Evolutionary conservation across 2,329 filamentous ascomycete genomes (phyloP).

Genomic region (Scedosporium dehoogii): DNA sequence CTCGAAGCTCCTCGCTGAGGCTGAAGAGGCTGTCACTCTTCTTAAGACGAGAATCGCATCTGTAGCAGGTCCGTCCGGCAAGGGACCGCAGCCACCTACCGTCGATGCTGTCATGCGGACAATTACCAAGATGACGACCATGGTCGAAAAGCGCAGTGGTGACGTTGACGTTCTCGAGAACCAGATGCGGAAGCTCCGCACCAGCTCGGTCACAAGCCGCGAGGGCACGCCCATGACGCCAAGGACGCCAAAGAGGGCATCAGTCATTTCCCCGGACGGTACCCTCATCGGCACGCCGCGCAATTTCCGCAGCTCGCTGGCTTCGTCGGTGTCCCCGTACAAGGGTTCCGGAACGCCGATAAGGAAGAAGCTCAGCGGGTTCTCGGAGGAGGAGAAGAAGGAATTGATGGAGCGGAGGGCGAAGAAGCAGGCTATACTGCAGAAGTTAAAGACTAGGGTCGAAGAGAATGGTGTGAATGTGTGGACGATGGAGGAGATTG

Average conservation of each 20-base stretch:
- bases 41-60: conserved; percentile 68
- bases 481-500: conserved; percentile 38
- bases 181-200: conserved; percentile 65
- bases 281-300: conserved; percentile 20
- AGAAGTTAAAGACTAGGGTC: conserved; percentile 38
- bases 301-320: conserved; percentile 23
- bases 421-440: conserved; percentile 41
- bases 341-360: conserved; percentile 33
- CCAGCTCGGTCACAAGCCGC: conserved; percentile 32
- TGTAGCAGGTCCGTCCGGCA: conserved; percentile 38
- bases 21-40: conserved; percentile 70
- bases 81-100: conserved; percentile 55
- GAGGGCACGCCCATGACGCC: conserved; percentile 29
- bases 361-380: conserved; percentile 53
- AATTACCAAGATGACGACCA: conserved; percentile 82
- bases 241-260: conserved; percentile 24
- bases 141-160: conserved; percentile 83
- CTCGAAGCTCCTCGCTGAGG: conserved; percentile 62
- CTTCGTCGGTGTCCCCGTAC: conserved; percentile 17
- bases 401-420: conserved; percentile 43
- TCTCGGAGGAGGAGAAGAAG: conserved; percentile 47
- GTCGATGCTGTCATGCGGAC: conserved; percentile 89
- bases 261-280: conserved; percentile 30
- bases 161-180: conserved; percentile 86
- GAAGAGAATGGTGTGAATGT: conserved; percentile 40